Conservation (phyloP, 495 filamentous ascomycete genomes). For the Lophiostoma macrostomum region DNA sequence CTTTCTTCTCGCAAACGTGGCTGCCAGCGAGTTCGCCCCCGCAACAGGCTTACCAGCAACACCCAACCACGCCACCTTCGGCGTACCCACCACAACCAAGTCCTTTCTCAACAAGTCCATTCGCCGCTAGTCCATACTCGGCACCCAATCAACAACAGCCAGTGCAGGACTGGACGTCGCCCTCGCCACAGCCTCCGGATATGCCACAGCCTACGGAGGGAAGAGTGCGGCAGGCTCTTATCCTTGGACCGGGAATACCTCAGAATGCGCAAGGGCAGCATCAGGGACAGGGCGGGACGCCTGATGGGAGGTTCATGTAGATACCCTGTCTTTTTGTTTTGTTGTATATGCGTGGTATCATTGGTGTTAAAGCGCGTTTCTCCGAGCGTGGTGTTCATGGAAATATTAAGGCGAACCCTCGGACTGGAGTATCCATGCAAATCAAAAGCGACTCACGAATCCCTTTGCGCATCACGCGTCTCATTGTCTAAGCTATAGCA, state of each 20-base stretch:
- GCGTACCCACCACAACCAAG: constrained; percentile 11
- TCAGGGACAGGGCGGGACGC: neutral
- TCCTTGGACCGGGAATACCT: constrained; percentile 23
- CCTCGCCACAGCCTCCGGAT: constrained; percentile 8
- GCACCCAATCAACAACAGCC: neutral
- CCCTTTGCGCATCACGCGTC: no score
- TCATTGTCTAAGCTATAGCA: no score
- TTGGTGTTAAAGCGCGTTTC: no score
- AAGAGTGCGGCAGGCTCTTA: constrained; percentile 18
- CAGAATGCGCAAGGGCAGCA: neutral
- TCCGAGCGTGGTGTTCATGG: no score
- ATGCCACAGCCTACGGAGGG: constrained; percentile 27
- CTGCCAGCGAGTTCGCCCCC: neutral
- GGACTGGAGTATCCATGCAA: no score
- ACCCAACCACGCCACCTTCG: constrained; percentile 11
- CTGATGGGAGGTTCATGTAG: no score
- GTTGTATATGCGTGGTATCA: no score
- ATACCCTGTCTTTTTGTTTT: no score
- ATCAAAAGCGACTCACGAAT: no score
- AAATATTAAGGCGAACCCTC: no score
- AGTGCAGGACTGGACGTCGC: constrained; percentile 14
- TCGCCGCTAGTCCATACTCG: neutral
- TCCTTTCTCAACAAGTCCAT: constrained; percentile 20
- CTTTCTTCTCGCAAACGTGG: constrained; percentile 3
- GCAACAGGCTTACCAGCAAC: neutral